Evolutionary conservation across 2,329 filamentous ascomycete genomes (phyloP), one percentile per base, ranked within the genome.

Genomic region (Botryotinia globosa): DNA sequence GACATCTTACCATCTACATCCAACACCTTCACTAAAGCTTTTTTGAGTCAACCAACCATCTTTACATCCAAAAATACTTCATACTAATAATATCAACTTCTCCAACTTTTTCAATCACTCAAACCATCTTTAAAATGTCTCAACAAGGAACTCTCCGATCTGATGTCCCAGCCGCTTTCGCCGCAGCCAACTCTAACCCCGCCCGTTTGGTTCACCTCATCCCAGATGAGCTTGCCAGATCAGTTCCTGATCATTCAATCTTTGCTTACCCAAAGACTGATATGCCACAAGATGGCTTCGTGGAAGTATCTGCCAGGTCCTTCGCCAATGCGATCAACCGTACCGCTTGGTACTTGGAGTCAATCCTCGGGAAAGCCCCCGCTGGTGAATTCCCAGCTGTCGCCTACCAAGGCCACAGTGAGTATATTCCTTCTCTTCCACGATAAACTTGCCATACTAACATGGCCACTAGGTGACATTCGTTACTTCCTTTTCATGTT

Each of bases 261-360:
- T 77, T 77, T 71, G 69, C 76, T 39, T 76, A 64, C 61, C 72
- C 75, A 22, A 75, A 73, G 63, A 74, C 76, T 18, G 67, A 74
- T 29, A 73, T 62, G 22, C 71, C 72, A 6, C 74, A 72, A 56
- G 75, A 76, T 74, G 76, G 74, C 20, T 77, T 77, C 25, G 59
- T 75, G n/a, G 74, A 76, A 51, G 74, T 77, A 20, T 68, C 76
- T n/a, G 69, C 74, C 3, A 72, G 68, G 37, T 59, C 51, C 8
- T 77, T 77, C 66, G 76, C 76, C 42, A 76, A 77, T 72, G 76
- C 72, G 1, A 65, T 77, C 37, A 76, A 77, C 61, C 71, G 74
- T 69, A 73, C 73, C 42, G 71, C 69, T 54, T 77, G 76, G 76
- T 77, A 73, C 39, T 72, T 77, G 34, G 72, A 72, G 61, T 71